These are phyloP conservation scores for Limnomonas spitsbergensis DNA, from an alignment of 139 green algal species.

Conservation along the genomic window DNA sequence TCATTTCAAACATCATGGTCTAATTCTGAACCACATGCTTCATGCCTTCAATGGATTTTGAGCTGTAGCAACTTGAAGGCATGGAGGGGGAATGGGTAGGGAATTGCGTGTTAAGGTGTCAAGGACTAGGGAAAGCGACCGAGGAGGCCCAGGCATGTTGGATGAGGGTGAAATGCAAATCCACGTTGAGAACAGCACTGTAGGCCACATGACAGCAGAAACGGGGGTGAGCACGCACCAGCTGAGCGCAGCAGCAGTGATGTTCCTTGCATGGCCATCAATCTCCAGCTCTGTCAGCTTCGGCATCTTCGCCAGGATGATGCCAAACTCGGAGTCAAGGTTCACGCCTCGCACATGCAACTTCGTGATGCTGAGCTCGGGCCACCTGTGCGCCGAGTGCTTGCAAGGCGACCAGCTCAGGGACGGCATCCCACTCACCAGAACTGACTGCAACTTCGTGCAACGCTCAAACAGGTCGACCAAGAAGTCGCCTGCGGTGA, in stretches of 20 bases:
- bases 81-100: too few species aligned
- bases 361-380: constrained; percentile 22
- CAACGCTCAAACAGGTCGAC: constrained; percentile 39
- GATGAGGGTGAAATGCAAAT: too few species aligned
- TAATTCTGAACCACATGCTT: too few species aligned
- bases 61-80: too few species aligned
- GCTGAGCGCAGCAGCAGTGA: constrained; percentile 27
- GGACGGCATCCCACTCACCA: constrained; percentile 39
- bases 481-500: constrained; percentile 42
- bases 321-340: constrained; percentile 38
- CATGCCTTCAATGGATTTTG: too few species aligned
- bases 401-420: constrained; percentile 42
- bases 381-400: constrained; percentile 9
- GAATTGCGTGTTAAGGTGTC: too few species aligned
- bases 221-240: too few species aligned
- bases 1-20: background rate
- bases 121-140: too few species aligned
- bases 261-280: constrained; percentile 49
- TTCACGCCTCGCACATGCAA: constrained; percentile 30
- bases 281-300: constrained; percentile 44
- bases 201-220: too few species aligned
- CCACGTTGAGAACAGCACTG: too few species aligned
- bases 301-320: constrained; percentile 33
- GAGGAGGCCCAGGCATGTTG: too few species aligned
- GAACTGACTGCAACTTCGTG: constrained; percentile 31